Evolutionary conservation across 768 basidiomycete genomes (phyloP), one percentile per base, ranked within the genome.

Genomic region (Rossbeevera mucosa): DNA sequence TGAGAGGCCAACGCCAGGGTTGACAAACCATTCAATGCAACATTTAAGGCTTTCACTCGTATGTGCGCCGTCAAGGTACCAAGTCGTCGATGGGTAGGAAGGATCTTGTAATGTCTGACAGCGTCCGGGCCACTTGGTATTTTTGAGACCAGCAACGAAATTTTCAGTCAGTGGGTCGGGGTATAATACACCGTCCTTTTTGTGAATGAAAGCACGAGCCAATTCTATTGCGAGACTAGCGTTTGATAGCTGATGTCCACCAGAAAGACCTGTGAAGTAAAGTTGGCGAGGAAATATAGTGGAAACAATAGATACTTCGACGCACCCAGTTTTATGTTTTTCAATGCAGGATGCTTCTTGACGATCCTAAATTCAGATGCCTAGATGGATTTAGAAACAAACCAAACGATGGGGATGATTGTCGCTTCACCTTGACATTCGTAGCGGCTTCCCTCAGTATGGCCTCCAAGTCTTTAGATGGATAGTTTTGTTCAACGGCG

Each of bases 21-120:
- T 77, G 43, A 81, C 84, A 64, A 89, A 96, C 96, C 96, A 99
- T 53, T 91, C 74, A 13, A 89, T 79, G 59, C 94, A 95, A 54
- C 83, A 92, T 41, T 80, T 77, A 25, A 99, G 74, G 62, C 93
- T 96, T 65, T 98, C 96, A 12, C 80, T 71, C 0, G 96, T 99
- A 67, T 99, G 96, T 11, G 96, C 94, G 1, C 96, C 96, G 64
- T 98, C 96, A 12, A 99, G 73, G 68, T 85, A 91, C 96, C 96
- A 98, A 3, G 80, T 87, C 7, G 80, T 75, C 14, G 68, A 62
- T 2, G 69, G 46, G 33, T 79, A 64, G 14, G 58, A 64, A 1
- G 84, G 83, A 62, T 94, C 93, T 9, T 51, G 44, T 12, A 95
- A 81, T 8, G 79, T 80, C 71, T 99, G 96, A 66, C 96, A 99